A percentile compares a stretch with the other conserved stretches of the same genome.
Conservation (phyloP, 768 basidiomycete species). For the Ramaria sp. region DNA sequence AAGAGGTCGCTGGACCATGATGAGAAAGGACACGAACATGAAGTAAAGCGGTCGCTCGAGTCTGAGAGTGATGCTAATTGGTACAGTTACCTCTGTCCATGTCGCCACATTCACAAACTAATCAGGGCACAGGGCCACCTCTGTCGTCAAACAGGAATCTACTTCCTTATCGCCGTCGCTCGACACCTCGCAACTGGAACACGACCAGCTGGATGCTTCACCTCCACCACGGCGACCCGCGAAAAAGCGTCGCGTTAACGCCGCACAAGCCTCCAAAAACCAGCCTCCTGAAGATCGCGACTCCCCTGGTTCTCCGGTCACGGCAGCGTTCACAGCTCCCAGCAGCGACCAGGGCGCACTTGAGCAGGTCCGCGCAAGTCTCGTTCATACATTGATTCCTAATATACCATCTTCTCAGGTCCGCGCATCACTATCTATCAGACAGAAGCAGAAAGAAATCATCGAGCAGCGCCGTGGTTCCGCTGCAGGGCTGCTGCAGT, state of each 20-base stretch:
- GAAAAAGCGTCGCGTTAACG: neutral
- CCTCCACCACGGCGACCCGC: neutral
- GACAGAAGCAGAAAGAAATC: constrained; percentile 48
- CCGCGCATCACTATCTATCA: neutral
- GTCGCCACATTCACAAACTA: neutral
- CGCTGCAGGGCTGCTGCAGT: constrained; percentile 24
- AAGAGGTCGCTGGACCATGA: neutral
- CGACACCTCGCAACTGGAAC: neutral
- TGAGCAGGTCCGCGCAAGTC: neutral
- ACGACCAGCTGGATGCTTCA: neutral
- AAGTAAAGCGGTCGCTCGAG: neutral
- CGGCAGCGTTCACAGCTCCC: neutral
- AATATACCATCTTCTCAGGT: neutral
- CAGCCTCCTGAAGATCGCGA: neutral
- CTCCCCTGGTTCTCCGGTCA: neutral
- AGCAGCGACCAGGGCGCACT: constrained; percentile 2
- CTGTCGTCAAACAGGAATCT: neutral
- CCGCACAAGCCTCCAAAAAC: neutral
- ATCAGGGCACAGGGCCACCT: neutral
- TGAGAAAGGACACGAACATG: neutral
- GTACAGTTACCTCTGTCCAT: neutral
- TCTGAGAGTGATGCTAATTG: neutral
- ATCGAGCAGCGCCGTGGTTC: constrained; percentile 63
- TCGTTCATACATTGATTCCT: neutral
- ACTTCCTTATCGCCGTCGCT: neutral